Base-by-base conservation (phyloP, 2,329 filamentous ascomycete genomes). In the Alternaria ethzedia region DNA sequence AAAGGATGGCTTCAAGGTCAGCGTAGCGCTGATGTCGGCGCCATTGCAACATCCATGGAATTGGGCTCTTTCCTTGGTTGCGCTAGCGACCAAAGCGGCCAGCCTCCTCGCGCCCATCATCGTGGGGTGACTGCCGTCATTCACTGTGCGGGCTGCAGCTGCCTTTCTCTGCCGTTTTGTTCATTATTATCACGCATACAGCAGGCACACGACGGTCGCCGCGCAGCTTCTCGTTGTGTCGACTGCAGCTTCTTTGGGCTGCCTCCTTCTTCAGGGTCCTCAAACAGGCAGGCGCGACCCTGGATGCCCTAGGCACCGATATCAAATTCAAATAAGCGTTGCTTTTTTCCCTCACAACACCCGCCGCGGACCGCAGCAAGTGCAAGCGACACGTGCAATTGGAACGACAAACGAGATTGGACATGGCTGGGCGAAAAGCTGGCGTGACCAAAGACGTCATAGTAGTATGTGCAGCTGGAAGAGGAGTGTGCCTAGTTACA, bases 21-120 rank as follows among this genome's bases (percentile, higher is more conserved):
- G 57, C 51, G 50, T 46, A 51, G 57, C 61, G 57, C 50, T 60
- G 45, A 63, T 58, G 59, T 62, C 41, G 59, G 59, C 59, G 59
- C 59, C 59, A 57, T 62, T 62, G 59, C 55, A 62, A 43, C 59
- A 47, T 62, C 41, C 47, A 62, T 62, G 59, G 49, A 54, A 59
- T 63, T 63, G 60, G 60, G 60, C 56, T 49, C 56, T 59, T 49
- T 52, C 17, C 55, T 63, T 59, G 60, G 60, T 41, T 52, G 44
- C 60, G 56, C 59, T 62, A 62, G 59, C 23, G 47, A 59, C 59
- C 9, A 50, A 59, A 47, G 47, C 59, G 43, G 55, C 59, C 58
- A 59, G 20, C 51, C 52, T 61, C 44, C 25, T 61, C 52, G 49
- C 47, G 52, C 52, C 58, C 52, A 41, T 43, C 20, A 17, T 20